A percentile compares a stretch with the other conserved stretches of the same genome.
Evolutionary conservation across 192 early-diverging fungal genomes (phyloP).

Genomic region (Diversispora epigaea): DNA sequence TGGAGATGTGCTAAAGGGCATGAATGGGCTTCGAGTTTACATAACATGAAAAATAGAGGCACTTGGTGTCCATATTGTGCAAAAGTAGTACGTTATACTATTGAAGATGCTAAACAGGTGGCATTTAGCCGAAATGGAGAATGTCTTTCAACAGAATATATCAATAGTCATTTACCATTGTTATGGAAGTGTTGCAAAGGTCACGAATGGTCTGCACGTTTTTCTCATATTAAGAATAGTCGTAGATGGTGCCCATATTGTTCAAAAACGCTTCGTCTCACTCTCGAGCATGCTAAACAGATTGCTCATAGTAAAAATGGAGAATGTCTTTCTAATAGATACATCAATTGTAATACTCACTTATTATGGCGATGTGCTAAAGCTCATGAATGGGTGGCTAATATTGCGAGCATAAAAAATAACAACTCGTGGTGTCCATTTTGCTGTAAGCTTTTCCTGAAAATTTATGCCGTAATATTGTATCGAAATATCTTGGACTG

Average conservation of each 20-base stretch:
- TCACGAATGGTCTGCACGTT: not conserved
- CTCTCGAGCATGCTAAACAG: slow-evolving; percentile 1
- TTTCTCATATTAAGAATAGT: not conserved
- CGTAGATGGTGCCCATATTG: slow-evolving; percentile 7
- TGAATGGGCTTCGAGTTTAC: not conserved
- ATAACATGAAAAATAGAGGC: not conserved
- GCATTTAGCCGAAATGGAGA: slow-evolving; percentile 4
- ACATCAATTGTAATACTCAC: not conserved
- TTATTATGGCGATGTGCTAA: slow-evolving; percentile 8
- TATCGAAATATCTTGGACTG: not conserved
- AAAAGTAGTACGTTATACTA: not conserved
- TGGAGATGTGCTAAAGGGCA: not conserved
- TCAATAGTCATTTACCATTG: not conserved
- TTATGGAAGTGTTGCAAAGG: not conserved
- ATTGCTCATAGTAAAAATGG: slow-evolving; percentile 14
- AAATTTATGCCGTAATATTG: not conserved
- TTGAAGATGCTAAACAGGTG: slow-evolving; percentile 9
- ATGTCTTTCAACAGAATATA: not conserved
- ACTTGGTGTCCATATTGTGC: slow-evolving; percentile 8
- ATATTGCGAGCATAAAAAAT: not conserved
- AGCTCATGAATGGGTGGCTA: not conserved
- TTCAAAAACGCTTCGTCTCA: not conserved
- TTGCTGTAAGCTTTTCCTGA: not conserved
- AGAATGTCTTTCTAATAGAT: slow-evolving; percentile 8
- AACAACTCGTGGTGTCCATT: slow-evolving; percentile 6